Evolutionary conservation across 1,284 basidiomycete species (phyloP), one percentile per base, ranked within the genome.

Genomic region (Tranzscheliella williamsii): DNA sequence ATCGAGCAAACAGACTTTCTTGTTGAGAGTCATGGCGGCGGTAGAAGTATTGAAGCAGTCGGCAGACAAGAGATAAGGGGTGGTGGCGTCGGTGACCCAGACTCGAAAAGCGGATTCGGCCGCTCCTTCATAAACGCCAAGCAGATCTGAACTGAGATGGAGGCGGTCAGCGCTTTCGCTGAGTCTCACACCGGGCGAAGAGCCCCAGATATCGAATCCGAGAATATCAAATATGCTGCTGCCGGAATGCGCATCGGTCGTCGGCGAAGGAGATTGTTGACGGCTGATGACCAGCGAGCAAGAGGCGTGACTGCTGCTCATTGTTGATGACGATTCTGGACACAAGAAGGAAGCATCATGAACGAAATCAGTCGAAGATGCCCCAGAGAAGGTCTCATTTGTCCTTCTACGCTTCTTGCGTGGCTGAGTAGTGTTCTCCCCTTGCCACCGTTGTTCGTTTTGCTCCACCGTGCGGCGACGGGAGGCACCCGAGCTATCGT

Each of bases 191-290:
- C 35, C 42, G 23, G 56, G 50, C 7, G 56, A 51, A 2, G 46
- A 29, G 15, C 49, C 44, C 55, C 55, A 58, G 27, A 58, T 58
- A 33, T 58, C 48, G 34, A 58, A 52, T 36, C 55, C 49, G 34
- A 58, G 49, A 4, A 54, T 37, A 36, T 50, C 56, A 29, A 60
- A 54, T 8, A 49, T 35, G 12, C 7, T 34, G 40, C 12, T 44
- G 31, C 9, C 41, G 23, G 13, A 35, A 40, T 24, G 27, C 20
- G 29, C 35, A 32, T 37, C 24, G 36, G n/a, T 35, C 37, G 15
- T 40, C 17, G 5, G 32, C 29, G 16, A 54, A 46, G n/a, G 55
- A 6, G 55, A 58, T 22, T 58, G 55, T 6, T 49, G 48, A 4
- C 55, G 49, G 31, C 55, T 58, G 29, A 48, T 16, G 5, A 58